Evolutionary conservation across 2,329 filamentous ascomycete species (phyloP), one percentile per base, ranked within the genome.

Genomic region (Monosporascus sp.): DNA sequence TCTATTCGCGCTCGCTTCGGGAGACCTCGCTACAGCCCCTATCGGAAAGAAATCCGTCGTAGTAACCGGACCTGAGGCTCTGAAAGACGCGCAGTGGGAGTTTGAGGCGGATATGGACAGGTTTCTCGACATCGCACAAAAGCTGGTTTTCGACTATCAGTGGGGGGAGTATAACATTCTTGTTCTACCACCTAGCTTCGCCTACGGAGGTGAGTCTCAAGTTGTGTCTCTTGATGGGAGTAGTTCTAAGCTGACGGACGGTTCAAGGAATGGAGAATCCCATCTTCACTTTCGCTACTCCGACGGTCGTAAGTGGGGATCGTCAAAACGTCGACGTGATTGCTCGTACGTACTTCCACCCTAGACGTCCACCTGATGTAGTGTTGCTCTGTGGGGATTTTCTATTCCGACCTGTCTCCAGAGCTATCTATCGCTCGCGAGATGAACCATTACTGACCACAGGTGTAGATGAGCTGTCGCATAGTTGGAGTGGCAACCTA

Each of bases 131-230:
- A 85, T 89, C 17, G 90, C 92, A 1, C 93, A 97, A 73, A 82
- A 82, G 65, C 71, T 85, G 44, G 83, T 96, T 47, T 95, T 90
- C 62, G 89, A 90, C 1, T 97, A 99, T 70, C 83, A 84, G 54
- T 99, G 94, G 94, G 92, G 90, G 17, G 86, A 92, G 61, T 97
- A 97, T 77, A 97, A 97, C 61, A 89, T 96, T 9, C 76, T 97
- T 22, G 87, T 97, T 4, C 76, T 97, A 34, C 93, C 93, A 4
- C 89, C 90, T 1, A 93, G 88, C 61, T 97, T 96, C 69, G 90
- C 90, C 0, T 95, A 94, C 63, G 90, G 90, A 64, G 88, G 87
- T 71, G 73, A 73, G 80, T 69, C 55, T 51, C 38, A 8, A 18
- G 5, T 17, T 52, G n/a, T 18, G 20, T 47, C 22, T 24, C 36